Evolutionary conservation across 192 early-diverging fungal genomes (phyloP).

Genomic region (Backusella liffmaniae): DNA sequence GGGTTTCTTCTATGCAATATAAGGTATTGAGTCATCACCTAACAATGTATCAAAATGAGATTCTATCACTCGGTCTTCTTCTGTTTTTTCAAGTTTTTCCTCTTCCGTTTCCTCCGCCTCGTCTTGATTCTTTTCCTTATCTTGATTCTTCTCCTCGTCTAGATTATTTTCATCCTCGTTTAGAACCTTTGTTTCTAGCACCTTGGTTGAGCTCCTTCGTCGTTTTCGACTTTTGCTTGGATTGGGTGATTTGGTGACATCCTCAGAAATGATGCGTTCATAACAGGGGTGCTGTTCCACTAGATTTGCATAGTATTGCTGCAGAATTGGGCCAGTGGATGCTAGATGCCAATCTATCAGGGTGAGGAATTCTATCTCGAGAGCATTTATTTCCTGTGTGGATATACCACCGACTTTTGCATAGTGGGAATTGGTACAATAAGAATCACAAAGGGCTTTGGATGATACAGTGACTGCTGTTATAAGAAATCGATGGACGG

Average conservation of each 20-base stretch:
- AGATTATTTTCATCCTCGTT: background rate
- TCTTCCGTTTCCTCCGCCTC: background rate
- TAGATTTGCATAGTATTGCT: slow-evolving; percentile 91
- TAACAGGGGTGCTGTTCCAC: slow-evolving; percentile 73
- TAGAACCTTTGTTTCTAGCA: background rate
- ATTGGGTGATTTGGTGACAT: background rate
- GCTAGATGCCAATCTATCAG: slow-evolving; percentile 92
- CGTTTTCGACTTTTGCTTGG: slow-evolving; percentile 16
- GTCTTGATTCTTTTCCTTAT: background rate
- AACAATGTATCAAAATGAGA: slow-evolving; percentile 29
- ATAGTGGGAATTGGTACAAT: slow-evolving; percentile 94
- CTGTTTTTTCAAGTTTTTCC: background rate
- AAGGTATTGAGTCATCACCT: slow-evolving; percentile 17
- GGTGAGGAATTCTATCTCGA: slow-evolving; percentile 88
- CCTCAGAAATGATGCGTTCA: slow-evolving; percentile 31
- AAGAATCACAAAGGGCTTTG: slow-evolving; percentile 90
- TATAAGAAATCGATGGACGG: slow-evolving; percentile 93
- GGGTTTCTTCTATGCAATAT: slow-evolving; percentile 23
- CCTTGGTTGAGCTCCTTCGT: slow-evolving; percentile 10
- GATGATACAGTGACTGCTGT: slow-evolving; percentile 82
- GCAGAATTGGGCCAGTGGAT: slow-evolving; percentile 73
- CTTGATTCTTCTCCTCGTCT: background rate
- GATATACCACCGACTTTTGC: slow-evolving; percentile 95
- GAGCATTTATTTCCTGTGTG: slow-evolving; percentile 88
- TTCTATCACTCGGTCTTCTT: slow-evolving; percentile 13